These are phyloP conservation scores for Chlamydomonas reinhardtii DNA, from an alignment of 163 green algal species.

Conservation along the genomic window DNA sequence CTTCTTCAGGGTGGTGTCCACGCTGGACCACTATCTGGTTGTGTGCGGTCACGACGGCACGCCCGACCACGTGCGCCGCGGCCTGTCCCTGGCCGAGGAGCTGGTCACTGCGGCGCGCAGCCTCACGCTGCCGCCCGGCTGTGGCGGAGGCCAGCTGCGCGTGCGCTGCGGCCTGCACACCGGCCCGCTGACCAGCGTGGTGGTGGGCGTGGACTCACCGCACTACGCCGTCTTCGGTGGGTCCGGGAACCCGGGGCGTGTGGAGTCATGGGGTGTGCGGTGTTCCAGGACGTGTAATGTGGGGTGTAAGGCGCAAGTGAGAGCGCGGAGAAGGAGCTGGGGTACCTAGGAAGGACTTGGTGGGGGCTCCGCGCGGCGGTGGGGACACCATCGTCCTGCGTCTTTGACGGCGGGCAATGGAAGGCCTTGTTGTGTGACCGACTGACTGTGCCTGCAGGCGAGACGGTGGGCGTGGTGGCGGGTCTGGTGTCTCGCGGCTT, in stretches of 20 bases:
- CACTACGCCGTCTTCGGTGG: conserved; percentile 54
- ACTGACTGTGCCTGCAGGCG: conserved; percentile 48
- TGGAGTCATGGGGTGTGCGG: too few relatives aligned
- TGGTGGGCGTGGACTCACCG: conserved; percentile 53
- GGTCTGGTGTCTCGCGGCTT: conserved; percentile 56
- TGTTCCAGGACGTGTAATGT: too few relatives aligned
- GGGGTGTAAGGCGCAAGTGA: too few relatives aligned
- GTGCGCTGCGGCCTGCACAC: conserved; percentile 64
- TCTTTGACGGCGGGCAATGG: too few relatives aligned
- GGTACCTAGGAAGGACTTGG: too few relatives aligned
- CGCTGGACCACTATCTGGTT: conserved; percentile 60
- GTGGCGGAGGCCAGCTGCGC: conserved; percentile 50
- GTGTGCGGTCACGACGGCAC: conserved; percentile 66
- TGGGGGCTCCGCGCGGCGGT: too few relatives aligned
- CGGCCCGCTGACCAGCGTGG: conserved; percentile 57
- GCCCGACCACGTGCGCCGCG: conserved; percentile 43
- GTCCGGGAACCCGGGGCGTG: background rate
- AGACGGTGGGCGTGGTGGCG: conserved; percentile 62
- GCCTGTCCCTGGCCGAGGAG: conserved; percentile 47
- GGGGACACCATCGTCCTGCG: too few relatives aligned
- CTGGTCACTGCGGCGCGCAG: conserved; percentile 17
- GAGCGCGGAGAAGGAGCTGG: too few relatives aligned
- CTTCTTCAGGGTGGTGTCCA: conserved; percentile 62
- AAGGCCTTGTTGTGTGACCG: too few relatives aligned
- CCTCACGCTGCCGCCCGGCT: conserved; percentile 7